Evolutionary conservation across 139 green algal genomes (phyloP).

Genomic region (Chlorella sorokiniana): DNA sequence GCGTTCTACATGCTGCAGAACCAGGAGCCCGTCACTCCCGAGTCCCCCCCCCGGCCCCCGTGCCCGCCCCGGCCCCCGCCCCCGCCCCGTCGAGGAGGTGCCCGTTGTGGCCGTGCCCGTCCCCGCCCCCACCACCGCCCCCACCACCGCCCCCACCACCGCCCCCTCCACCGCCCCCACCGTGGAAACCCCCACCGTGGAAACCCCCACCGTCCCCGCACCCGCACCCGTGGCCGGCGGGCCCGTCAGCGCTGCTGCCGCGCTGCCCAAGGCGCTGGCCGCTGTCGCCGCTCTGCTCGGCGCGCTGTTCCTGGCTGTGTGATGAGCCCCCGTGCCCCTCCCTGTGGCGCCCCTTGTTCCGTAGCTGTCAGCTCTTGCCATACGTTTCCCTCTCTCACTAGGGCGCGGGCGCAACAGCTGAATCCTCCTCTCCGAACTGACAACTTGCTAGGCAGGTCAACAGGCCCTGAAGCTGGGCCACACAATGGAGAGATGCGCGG

Average conservation of each 20-base stretch:
- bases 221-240: not conserved
- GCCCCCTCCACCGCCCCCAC: not conserved
- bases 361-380: not conserved
- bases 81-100: not conserved
- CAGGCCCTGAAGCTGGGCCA: constrained; percentile 17
- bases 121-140: not conserved
- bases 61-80: not conserved
- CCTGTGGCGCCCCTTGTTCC: not conserved
- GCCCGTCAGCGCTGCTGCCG: not conserved
- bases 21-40: not conserved
- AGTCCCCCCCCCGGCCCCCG: no score
- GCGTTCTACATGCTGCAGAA: constrained; percentile 13
- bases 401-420: not conserved
- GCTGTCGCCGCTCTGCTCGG: not conserved
- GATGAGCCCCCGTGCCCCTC: not conserved
- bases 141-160: not conserved
- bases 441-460: not conserved
- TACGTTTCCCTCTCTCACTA: not conserved
- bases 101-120: not conserved
- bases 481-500: not conserved
- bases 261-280: not conserved
- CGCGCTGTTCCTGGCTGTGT: constrained; percentile 23
- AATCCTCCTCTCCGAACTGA: not conserved
- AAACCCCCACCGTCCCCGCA: not conserved
- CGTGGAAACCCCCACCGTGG: not conserved